Conservation (phyloP, 805 yeast genomes). For the Metschnikowia peoriensis region DNA sequence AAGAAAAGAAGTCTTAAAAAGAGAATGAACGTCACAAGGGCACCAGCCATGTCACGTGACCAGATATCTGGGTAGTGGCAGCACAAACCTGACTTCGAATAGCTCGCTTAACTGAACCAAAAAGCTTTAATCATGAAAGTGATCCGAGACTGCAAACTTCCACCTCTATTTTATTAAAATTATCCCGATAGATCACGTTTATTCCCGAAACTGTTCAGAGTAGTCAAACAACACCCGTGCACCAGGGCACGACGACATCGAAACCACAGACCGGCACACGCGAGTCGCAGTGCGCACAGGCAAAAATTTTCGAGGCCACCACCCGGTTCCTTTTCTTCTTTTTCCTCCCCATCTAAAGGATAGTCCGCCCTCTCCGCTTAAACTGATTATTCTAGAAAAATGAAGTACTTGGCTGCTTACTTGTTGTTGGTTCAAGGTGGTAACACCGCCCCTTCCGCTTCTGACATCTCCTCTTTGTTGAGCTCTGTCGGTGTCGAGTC, state of each 20-base stretch:
- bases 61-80: too few species aligned
- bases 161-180: too few species aligned
- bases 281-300: constrained; percentile 2
- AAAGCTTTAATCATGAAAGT: too few species aligned
- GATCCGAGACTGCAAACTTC: too few species aligned
- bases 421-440: constrained; percentile 98
- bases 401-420: constrained; percentile 99
- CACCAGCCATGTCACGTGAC: too few species aligned
- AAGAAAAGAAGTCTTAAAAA: too few species aligned
- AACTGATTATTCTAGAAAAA: constrained; percentile 69
- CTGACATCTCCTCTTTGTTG: constrained; percentile 83
- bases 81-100: too few species aligned
- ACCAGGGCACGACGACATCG: background rate
- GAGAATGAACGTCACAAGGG: too few species aligned
- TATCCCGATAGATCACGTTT: too few species aligned
- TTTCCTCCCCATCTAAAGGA: constrained; percentile 48
- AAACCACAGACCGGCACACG: background rate
- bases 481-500: constrained; percentile 95
- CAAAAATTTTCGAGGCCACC: constrained; percentile 10
- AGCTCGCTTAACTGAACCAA: too few species aligned
- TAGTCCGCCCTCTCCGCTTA: constrained; percentile 79
- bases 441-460: constrained; percentile 88
- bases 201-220: too few species aligned
- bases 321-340: background rate
- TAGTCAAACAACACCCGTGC: constrained; percentile 8